Conservation (phyloP, 208 protist species). For the Endotrypanum monterogeii region DNA sequence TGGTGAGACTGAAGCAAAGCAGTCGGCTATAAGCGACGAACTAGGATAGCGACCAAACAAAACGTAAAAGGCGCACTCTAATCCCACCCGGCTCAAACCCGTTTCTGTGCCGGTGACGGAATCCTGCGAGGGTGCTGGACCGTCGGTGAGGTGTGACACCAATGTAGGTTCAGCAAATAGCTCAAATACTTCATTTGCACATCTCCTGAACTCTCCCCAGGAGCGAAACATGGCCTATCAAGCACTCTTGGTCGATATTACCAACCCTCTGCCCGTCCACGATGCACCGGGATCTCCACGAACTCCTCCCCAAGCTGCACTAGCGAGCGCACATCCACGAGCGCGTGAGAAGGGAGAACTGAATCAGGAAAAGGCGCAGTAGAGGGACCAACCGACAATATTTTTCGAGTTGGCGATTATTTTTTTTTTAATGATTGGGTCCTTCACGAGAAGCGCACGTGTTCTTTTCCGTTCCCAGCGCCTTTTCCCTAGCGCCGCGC, state of each 20-base stretch:
- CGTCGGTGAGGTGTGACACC: background rate
- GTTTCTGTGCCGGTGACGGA: background rate
- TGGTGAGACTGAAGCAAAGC: background rate
- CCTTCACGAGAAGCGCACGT: background rate
- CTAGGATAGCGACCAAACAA: constrained; percentile 32
- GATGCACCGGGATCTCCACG: background rate
- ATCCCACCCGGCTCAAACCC: constrained; percentile 12
- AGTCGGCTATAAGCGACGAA: constrained; percentile 13
- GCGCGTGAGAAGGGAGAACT: background rate
- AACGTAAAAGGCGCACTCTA: constrained; percentile 32
- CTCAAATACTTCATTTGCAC: constrained; percentile 47
- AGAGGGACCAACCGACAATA: background rate
- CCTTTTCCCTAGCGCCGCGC: background rate
- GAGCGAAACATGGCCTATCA: constrained; percentile 55
- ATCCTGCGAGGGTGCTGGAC: background rate
- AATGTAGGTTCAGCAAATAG: constrained; percentile 27
- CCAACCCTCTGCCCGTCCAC: background rate
- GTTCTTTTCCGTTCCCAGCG: background rate
- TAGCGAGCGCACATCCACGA: background rate
- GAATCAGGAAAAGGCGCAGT: no score
- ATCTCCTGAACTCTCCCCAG: constrained; percentile 43
- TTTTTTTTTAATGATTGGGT: no score
- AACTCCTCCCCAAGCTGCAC: background rate
- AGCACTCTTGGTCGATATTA: background rate
- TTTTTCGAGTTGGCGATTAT: background rate